These are phyloP conservation scores for Emergomyces pasteurianus DNA, from an alignment of 2,329 filamentous ascomycete species.

Conservation along the genomic window DNA sequence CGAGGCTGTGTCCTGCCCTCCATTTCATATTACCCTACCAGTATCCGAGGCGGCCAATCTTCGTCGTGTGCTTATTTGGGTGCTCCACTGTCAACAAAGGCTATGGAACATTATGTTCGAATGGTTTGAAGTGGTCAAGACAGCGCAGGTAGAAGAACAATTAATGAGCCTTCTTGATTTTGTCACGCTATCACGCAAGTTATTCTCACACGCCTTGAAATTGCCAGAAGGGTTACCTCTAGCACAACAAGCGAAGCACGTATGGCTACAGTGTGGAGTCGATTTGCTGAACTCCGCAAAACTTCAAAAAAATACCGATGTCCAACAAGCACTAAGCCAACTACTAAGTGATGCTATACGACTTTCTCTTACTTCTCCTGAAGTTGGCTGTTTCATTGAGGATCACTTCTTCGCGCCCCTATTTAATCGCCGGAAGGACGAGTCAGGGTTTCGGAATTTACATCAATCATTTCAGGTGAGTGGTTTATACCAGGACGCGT, in stretches of 20 bases:
- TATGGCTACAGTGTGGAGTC: conserved; percentile 21
- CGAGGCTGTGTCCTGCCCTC: conserved; percentile 17
- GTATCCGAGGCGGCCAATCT: conserved; percentile 15
- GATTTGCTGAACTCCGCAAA: conserved; percentile 19
- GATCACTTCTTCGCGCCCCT: conserved; percentile 18
- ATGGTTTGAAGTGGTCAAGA: conserved; percentile 16
- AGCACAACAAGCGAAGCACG: conserved; percentile 18
- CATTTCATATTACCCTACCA: conserved; percentile 4
- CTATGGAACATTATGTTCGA: conserved; percentile 20
- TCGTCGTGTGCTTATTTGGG: conserved; percentile 24
- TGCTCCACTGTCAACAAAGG: conserved; percentile 22
- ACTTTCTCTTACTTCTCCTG: conserved; percentile 11
- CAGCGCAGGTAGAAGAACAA: conserved; percentile 11
- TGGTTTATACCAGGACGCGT: not conserved
- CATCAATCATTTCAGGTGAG: conserved; percentile 24
- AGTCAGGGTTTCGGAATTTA: conserved; percentile 12
- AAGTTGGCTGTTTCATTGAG: conserved; percentile 15
- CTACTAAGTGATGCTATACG: conserved; percentile 19
- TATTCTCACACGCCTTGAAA: conserved; percentile 14
- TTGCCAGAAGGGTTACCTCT: conserved; percentile 12
- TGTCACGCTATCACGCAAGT: conserved; percentile 15
- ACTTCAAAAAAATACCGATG: conserved; percentile 13
- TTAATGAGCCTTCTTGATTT: conserved; percentile 16
- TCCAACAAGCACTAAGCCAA: conserved; percentile 21
- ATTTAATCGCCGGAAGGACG: conserved; percentile 13